A percentile compares a stretch with the other conserved stretches of the same genome.
phyloP scores from a whole-genome alignment of 1,284 basidiomycete species.

The Neonothopanus nambi region DNA sequence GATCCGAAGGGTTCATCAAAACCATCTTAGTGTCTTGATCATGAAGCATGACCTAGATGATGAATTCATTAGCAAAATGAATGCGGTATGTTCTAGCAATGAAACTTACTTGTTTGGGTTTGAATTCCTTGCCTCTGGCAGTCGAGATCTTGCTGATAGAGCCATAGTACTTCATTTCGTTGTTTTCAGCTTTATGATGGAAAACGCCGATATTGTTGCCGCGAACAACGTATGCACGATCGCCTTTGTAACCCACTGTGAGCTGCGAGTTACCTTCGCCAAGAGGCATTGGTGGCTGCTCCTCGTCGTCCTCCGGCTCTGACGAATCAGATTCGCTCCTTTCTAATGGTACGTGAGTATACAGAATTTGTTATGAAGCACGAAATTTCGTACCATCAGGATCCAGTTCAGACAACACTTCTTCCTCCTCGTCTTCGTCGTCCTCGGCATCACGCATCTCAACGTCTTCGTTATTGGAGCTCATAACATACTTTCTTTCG shows the following conservation, averaged over 20 bases:
- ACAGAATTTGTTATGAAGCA: slow-evolving; percentile 2
- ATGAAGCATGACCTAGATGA: slow-evolving; percentile 89
- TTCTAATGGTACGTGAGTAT: slow-evolving; percentile 29
- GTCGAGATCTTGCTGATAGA: slow-evolving; percentile 87
- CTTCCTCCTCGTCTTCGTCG: slow-evolving; percentile 76
- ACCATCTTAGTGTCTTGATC: slow-evolving; percentile 98
- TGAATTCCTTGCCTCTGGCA: slow-evolving; percentile 82
- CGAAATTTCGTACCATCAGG: slow-evolving; percentile 48
- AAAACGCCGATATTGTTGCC: slow-evolving; percentile 99
- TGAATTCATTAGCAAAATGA: slow-evolving; percentile 11
- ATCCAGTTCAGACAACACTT: slow-evolving; percentile 65
- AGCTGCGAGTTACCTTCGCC: slow-evolving; percentile 86
- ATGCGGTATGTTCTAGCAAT: neutral
- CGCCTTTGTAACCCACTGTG: slow-evolving; percentile 95
- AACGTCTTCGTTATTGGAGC: slow-evolving; percentile 75
- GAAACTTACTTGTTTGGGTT: slow-evolving; percentile 75
- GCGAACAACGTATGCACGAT: slow-evolving; percentile 93
- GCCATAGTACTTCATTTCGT: slow-evolving; percentile 84
- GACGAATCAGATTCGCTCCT: slow-evolving; percentile 57
- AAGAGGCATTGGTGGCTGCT: slow-evolving; percentile 40
- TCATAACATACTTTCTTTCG: slow-evolving; percentile 77
- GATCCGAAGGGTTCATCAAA: slow-evolving; percentile 82
- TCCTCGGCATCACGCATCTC: slow-evolving; percentile 81
- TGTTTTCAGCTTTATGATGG: slow-evolving; percentile 70
- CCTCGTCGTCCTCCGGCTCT: slow-evolving; percentile 50